Conservation (phyloP, 1,284 basidiomycete genomes). For the Apiotrichum brassicae region DNA sequence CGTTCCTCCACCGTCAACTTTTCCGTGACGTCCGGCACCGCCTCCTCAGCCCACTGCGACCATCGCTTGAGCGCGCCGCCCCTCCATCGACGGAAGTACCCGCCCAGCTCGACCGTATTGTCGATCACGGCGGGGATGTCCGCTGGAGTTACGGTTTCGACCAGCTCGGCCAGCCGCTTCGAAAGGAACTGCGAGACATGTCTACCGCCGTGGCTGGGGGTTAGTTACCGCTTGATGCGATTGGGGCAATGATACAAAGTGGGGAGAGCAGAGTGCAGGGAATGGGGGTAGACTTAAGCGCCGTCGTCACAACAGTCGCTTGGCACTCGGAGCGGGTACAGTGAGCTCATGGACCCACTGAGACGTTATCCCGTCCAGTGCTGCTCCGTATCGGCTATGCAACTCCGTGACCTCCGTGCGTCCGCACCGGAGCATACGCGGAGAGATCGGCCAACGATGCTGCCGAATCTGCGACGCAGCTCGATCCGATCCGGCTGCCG, state of each 20-base stretch:
- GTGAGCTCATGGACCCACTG: too few relatives aligned
- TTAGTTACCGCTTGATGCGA: background rate
- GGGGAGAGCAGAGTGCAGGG: too few relatives aligned
- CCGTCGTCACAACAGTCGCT: too few relatives aligned
- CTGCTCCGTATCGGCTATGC: too few relatives aligned
- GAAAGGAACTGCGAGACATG: slow-evolving; percentile 68
- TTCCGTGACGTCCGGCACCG: slow-evolving; percentile 23
- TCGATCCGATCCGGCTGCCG: too few relatives aligned
- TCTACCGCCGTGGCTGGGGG: slow-evolving; percentile 65
- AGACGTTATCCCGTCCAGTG: too few relatives aligned
- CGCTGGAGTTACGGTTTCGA: slow-evolving; percentile 65
- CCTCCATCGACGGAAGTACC: slow-evolving; percentile 79
- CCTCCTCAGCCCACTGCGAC: slow-evolving; percentile 22
- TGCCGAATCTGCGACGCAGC: too few relatives aligned
- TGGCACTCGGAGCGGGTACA: too few relatives aligned
- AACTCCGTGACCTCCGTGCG: too few relatives aligned
- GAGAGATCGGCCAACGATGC: too few relatives aligned
- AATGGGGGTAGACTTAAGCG: too few relatives aligned
- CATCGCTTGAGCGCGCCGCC: slow-evolving; percentile 60
- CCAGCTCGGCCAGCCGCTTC: slow-evolving; percentile 68
- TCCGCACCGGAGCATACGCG: too few relatives aligned
- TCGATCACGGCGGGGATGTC: slow-evolving; percentile 66
- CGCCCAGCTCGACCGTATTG: slow-evolving; percentile 63
- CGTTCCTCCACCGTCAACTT: slow-evolving; percentile 73
- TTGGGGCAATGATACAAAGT: background rate